A percentile compares a stretch with the other conserved stretches of the same genome.
phyloP scores from a whole-genome alignment of 495 filamentous ascomycete species.

The Friedmanniomyces simplex region DNA sequence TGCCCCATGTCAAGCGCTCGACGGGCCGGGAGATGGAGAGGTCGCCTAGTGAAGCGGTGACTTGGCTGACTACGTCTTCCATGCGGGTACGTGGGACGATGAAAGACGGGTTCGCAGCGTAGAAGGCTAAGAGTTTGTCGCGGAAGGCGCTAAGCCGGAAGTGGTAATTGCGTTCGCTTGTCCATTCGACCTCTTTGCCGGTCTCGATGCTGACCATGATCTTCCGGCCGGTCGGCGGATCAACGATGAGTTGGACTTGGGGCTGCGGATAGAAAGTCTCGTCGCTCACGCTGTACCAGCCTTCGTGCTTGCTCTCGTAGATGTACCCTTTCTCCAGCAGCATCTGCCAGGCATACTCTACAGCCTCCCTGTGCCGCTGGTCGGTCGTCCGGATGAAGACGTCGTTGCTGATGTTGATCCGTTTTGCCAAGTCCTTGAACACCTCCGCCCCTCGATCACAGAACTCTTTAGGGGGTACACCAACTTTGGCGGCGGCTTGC shows the following conservation, averaged over 20 bases:
- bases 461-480: constrained; percentile 51
- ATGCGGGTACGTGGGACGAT: constrained; percentile 57
- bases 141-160: constrained; percentile 78
- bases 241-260: constrained; percentile 59
- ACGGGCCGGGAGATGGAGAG: constrained; percentile 78
- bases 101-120: constrained; percentile 58
- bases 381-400: constrained; percentile 90
- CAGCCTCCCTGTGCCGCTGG: constrained; percentile 65
- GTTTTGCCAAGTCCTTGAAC: constrained; percentile 57
- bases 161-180: constrained; percentile 87
- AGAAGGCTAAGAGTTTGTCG: constrained; percentile 66
- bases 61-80: constrained; percentile 55
- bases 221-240: constrained; percentile 70
- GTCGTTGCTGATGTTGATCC: constrained; percentile 59
- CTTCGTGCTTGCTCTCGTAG: constrained; percentile 76
- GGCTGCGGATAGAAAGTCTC: constrained; percentile 87
- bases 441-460: constrained; percentile 53
- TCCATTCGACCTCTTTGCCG: constrained; percentile 87
- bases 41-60: constrained; percentile 65
- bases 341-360: constrained; percentile 83
- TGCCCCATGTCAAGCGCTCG: constrained; percentile 76
- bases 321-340: constrained; percentile 67
- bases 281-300: constrained; percentile 95
- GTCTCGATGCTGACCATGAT: constrained; percentile 80
- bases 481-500: constrained; percentile 60